Percentiles rank a stretch among this genome's conserved stretches.
Evolutionary conservation across 2,329 filamentous ascomycete species (phyloP).

Genomic region (Aspergillus unguis): DNA sequence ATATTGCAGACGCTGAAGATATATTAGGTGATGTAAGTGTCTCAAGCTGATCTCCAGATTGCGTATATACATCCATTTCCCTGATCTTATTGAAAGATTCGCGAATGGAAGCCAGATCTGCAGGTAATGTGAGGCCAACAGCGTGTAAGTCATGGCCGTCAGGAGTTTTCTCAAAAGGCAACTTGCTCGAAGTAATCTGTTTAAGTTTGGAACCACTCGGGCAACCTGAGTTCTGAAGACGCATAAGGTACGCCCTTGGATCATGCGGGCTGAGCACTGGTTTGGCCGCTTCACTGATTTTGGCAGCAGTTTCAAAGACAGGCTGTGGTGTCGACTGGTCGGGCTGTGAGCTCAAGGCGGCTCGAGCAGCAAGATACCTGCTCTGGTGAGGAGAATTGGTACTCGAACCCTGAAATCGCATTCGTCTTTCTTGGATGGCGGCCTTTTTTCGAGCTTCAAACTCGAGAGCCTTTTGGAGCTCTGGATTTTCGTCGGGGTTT

Average conservation of each 20-base stretch:
- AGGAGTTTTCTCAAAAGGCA: slow-evolving; percentile 31
- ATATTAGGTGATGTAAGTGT: slow-evolving; percentile 12
- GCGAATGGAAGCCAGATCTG: slow-evolving; percentile 7
- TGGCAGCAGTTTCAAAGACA: not conserved
- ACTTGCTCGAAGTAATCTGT: slow-evolving; percentile 21
- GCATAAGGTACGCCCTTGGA: slow-evolving; percentile 32
- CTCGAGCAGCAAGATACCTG: slow-evolving; percentile 31
- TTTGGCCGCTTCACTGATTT: not conserved
- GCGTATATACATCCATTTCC: slow-evolving; percentile 23
- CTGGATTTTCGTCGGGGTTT: slow-evolving; percentile 12
- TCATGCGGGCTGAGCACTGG: slow-evolving; percentile 23
- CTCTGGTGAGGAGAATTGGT: slow-evolving; percentile 28
- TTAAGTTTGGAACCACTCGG: not conserved
- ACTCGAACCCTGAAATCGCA: slow-evolving; percentile 15
- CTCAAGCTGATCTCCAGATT: slow-evolving; percentile 8
- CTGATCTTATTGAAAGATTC: slow-evolving; percentile 2
- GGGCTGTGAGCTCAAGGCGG: slow-evolving; percentile 18
- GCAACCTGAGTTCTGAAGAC: slow-evolving; percentile 6
- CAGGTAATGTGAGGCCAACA: slow-evolving; percentile 15
- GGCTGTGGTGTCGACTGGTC: not conserved
- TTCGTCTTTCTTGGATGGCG: slow-evolving; percentile 26
- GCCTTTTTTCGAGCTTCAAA: slow-evolving; percentile 40
- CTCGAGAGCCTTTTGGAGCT: slow-evolving; percentile 34
- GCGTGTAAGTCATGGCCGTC: slow-evolving; percentile 23
- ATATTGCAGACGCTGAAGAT: slow-evolving; percentile 12